Conservation (phyloP, 352 stramenopile species). For the Aphanomyces astaci region DNA sequence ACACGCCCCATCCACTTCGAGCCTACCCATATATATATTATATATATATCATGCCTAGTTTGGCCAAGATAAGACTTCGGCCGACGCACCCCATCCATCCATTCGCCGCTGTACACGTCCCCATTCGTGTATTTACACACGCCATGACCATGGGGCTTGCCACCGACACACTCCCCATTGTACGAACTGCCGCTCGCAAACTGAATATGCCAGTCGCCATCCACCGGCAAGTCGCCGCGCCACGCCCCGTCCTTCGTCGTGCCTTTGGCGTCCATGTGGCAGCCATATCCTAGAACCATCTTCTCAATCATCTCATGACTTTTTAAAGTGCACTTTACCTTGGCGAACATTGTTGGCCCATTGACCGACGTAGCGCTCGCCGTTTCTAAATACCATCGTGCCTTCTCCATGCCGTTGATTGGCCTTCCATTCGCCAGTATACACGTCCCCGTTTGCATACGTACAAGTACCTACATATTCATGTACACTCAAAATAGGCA, state of each 20-base stretch:
- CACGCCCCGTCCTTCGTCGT: slow-evolving; percentile 64
- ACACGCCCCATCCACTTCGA: slow-evolving; percentile 53
- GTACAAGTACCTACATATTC: slow-evolving; percentile 28
- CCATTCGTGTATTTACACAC: slow-evolving; percentile 51
- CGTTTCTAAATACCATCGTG: slow-evolving; percentile 41
- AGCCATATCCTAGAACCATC: slow-evolving; percentile 24
- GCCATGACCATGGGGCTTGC: slow-evolving; percentile 50
- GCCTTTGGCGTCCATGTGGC: slow-evolving; percentile 37
- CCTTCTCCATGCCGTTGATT: slow-evolving; percentile 50
- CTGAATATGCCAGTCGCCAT: slow-evolving; percentile 69
- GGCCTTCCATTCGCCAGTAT: slow-evolving; percentile 57
- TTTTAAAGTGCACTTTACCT: too few relatives aligned
- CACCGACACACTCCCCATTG: slow-evolving; percentile 51
- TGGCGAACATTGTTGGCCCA: slow-evolving; percentile 48
- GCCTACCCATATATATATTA: slow-evolving; percentile 24
- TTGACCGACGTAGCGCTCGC: slow-evolving; percentile 65
- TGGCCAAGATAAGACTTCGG: neutral
- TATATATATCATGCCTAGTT: neutral
- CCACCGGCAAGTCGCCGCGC: slow-evolving; percentile 42
- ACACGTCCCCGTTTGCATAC: slow-evolving; percentile 62
- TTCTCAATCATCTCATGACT: too few relatives aligned
- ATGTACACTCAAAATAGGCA: too few relatives aligned
- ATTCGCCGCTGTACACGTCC: slow-evolving; percentile 64
- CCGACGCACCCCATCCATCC: slow-evolving; percentile 32
- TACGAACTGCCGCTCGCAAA: slow-evolving; percentile 72